These are phyloP conservation scores for Drosera capensis DNA, from an alignment of 148 eudicot genomes.

Conservation along the genomic window DNA sequence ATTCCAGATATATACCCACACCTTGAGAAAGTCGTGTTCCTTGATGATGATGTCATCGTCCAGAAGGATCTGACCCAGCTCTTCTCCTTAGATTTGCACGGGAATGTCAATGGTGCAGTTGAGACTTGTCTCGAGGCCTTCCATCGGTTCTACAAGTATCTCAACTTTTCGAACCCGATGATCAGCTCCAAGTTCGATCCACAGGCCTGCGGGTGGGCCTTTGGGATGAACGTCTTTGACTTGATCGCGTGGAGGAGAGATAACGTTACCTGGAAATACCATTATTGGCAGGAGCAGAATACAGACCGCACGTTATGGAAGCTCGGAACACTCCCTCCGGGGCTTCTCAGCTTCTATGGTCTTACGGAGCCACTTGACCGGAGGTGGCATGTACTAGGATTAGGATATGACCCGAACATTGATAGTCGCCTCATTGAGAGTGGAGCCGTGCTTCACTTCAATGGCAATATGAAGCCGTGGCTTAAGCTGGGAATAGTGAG, in stretches of 20 bases:
- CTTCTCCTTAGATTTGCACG: conserved; percentile 10
- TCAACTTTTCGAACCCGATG: conserved; percentile 8
- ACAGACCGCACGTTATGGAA: conserved; percentile 7
- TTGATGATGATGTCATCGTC: conserved; percentile 10
- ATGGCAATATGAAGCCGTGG: conserved; percentile 14
- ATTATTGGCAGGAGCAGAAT: conserved; percentile 9
- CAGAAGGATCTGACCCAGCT: conserved; percentile 11
- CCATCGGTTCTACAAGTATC: conserved; percentile 6
- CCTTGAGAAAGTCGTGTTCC: conserved; percentile 9
- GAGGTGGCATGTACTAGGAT: conserved; percentile 12
- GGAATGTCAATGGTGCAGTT: conserved; percentile 11
- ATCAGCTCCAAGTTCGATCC: conserved; percentile 11
- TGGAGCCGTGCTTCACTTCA: conserved; percentile 10
- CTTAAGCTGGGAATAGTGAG: conserved; percentile 7
- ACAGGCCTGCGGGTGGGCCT: conserved; percentile 13
- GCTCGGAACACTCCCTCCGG: conserved; percentile 10
- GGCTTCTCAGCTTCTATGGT: conserved; percentile 10
- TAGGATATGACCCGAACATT: conserved; percentile 10
- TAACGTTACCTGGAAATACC: conserved; percentile 4
- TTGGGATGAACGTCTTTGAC: conserved; percentile 10
- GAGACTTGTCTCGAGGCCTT: conserved; percentile 10
- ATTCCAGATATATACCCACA: conserved; percentile 10
- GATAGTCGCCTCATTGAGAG: conserved; percentile 9
- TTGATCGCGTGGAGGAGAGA: conserved; percentile 10
- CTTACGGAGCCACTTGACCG: conserved; percentile 12